Conservation (phyloP, 495 filamentous ascomycete genomes). For the Tuber umbilicatum region DNA sequence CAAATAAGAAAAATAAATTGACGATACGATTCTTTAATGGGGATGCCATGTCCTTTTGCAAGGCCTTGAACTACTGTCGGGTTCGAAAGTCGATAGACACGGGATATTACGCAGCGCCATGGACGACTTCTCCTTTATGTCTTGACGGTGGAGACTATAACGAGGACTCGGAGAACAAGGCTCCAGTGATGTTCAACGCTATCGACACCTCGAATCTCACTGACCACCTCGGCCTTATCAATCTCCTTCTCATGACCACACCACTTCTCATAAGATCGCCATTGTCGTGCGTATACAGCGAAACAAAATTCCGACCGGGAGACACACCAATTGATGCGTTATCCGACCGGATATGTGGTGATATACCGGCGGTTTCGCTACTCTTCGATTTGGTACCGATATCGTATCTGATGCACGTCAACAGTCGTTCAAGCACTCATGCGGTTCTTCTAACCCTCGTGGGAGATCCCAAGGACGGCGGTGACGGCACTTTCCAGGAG, state of each 20-base stretch:
- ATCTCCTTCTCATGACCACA: slow-evolving; percentile 47
- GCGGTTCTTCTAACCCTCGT: slow-evolving; percentile 29
- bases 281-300: slow-evolving; percentile 49
- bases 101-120: slow-evolving; percentile 40
- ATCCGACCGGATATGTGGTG: slow-evolving; percentile 44
- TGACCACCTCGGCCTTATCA: slow-evolving; percentile 49
- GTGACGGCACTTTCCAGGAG: slow-evolving; percentile 17
- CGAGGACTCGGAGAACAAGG: slow-evolving; percentile 24
- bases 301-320: slow-evolving; percentile 40
- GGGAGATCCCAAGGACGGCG: slow-evolving; percentile 25
- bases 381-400: slow-evolving; percentile 49
- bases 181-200: slow-evolving; percentile 50
- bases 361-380: slow-evolving; percentile 47
- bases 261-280: slow-evolving; percentile 46
- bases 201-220: slow-evolving; percentile 55
- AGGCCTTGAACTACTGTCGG: slow-evolving; percentile 45
- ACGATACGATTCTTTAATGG: slow-evolving; percentile 46
- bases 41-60: slow-evolving; percentile 48
- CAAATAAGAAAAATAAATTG: slow-evolving; percentile 27
- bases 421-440: slow-evolving; percentile 38
- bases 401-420: slow-evolving; percentile 50
- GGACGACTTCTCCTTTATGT: slow-evolving; percentile 38
- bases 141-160: slow-evolving; percentile 46
- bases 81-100: slow-evolving; percentile 29
- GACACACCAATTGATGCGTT: slow-evolving; percentile 26